These are phyloP conservation scores for Triticum urartu DNA, from an alignment of 176 grass and related monocot species.

Conservation along the genomic window DNA sequence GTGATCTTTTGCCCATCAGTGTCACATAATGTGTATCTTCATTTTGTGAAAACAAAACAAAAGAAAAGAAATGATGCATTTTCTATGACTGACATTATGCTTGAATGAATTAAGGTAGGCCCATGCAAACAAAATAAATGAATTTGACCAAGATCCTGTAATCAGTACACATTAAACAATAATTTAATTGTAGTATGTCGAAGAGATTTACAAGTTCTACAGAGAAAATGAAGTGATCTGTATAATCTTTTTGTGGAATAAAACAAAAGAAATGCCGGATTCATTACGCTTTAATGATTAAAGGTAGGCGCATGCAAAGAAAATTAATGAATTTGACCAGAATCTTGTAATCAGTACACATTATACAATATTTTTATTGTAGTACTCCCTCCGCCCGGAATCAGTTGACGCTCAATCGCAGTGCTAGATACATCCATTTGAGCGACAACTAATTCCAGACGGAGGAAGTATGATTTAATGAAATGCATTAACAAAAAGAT, in stretches of 20 bases:
- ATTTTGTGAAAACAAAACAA: background rate
- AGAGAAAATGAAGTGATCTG: slow-evolving; percentile 61
- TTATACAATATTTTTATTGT: background rate
- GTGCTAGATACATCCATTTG: too few species aligned
- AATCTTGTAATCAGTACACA: slow-evolving; percentile 21
- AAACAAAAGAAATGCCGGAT: background rate
- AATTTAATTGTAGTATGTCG: background rate
- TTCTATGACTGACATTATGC: background rate
- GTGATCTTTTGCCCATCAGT: slow-evolving; percentile 38
- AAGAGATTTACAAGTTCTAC: slow-evolving; percentile 70
- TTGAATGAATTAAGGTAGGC: background rate
- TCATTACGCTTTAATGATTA: background rate
- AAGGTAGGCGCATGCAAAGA: background rate
- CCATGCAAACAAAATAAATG: slow-evolving; percentile 2
- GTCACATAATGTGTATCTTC: background rate
- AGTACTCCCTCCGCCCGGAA: too few species aligned
- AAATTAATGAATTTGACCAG: background rate
- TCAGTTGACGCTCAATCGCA: too few species aligned
- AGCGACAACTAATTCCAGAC: too few species aligned
- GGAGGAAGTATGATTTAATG: background rate
- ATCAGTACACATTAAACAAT: background rate
- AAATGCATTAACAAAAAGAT: background rate
- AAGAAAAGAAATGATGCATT: background rate
- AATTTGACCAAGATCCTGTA: slow-evolving; percentile 1
- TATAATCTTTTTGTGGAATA: background rate